A percentile compares a stretch with the other conserved stretches of the same genome.
These are phyloP conservation scores for Penicillium cinerascens DNA, from an alignment of 495 filamentous ascomycete species.

Conservation along the genomic window DNA sequence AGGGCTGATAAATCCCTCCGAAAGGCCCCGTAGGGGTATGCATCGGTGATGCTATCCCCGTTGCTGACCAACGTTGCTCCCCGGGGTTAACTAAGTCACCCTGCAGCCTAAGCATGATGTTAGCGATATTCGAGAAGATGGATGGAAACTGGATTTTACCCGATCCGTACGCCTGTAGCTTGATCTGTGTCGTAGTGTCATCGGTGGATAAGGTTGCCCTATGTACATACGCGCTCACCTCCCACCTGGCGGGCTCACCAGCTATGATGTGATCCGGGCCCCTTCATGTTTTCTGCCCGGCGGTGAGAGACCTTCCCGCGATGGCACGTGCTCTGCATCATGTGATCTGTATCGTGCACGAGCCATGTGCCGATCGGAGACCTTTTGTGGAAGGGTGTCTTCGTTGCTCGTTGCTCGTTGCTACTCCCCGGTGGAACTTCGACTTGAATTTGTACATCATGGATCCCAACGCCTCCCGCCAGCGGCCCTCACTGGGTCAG, in stretches of 20 bases:
- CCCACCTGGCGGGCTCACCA: neutral
- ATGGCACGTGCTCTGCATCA: neutral
- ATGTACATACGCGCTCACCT: neutral
- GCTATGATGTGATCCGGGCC: neutral
- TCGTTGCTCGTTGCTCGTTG: neutral
- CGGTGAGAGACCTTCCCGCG: neutral
- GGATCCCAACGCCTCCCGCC: constrained; percentile 32
- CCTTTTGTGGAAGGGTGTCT: constrained; percentile 6
- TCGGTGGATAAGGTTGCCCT: constrained; percentile 6
- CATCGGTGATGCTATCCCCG: neutral
- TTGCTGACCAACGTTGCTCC: constrained; percentile 16
- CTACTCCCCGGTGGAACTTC: neutral
- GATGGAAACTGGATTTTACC: neutral
- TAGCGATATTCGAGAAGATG: constrained; percentile 12
- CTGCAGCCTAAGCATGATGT: constrained; percentile 14
- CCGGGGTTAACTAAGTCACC: neutral
- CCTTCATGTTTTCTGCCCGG: constrained; percentile 2
- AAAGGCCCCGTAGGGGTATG: neutral
- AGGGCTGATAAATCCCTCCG: neutral
- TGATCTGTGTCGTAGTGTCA: constrained; percentile 6
- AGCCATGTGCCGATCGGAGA: constrained; percentile 18
- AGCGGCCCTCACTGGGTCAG: constrained; percentile 41
- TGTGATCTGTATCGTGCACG: neutral
- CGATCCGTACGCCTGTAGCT: constrained; percentile 1
- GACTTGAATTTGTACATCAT: constrained; percentile 14